Conservation (phyloP, 345 rosid genomes). For the Anastatica hierochuntica region DNA sequence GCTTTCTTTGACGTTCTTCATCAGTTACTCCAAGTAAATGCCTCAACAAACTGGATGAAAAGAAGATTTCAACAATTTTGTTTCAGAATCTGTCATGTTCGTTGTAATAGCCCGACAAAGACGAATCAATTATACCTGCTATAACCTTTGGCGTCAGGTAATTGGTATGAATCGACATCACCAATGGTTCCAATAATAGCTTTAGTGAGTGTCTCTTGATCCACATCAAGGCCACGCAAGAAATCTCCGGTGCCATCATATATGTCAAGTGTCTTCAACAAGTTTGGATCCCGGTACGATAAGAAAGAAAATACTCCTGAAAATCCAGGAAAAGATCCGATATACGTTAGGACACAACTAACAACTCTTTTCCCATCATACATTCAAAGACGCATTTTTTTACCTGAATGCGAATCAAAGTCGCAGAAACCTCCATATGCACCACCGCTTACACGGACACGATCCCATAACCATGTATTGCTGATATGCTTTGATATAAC, state of each 20-base stretch:
- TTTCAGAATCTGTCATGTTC: no score
- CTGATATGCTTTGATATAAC: constrained; percentile 84
- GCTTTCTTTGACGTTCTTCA: constrained; percentile 75
- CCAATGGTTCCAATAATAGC: constrained; percentile 96
- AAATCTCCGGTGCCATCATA: constrained; percentile 83
- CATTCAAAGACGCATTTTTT: no score
- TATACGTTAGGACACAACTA: no score
- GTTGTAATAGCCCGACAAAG: no score
- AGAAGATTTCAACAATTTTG: no score
- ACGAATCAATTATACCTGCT: constrained; percentile 54
- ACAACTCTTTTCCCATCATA: no score
- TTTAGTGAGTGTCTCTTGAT: constrained; percentile 75
- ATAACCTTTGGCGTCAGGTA: constrained; percentile 98
- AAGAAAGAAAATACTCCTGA: constrained; percentile 72
- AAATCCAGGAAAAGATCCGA: background rate
- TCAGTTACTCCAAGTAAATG: constrained; percentile 72
- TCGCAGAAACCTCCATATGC: constrained; percentile 98
- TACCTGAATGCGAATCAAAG: constrained; percentile 93
- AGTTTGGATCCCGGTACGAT: constrained; percentile 91
- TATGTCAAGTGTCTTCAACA: constrained; percentile 77
- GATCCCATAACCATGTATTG: constrained; percentile 96
- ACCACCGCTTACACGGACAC: constrained; percentile 94
- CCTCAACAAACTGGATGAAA: constrained; percentile 39
- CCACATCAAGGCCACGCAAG: constrained; percentile 69
- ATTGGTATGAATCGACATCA: constrained; percentile 87